Evolutionary conservation across 352 stramenopile species (phyloP).

Genomic region (Phytophthora crassamura): DNA sequence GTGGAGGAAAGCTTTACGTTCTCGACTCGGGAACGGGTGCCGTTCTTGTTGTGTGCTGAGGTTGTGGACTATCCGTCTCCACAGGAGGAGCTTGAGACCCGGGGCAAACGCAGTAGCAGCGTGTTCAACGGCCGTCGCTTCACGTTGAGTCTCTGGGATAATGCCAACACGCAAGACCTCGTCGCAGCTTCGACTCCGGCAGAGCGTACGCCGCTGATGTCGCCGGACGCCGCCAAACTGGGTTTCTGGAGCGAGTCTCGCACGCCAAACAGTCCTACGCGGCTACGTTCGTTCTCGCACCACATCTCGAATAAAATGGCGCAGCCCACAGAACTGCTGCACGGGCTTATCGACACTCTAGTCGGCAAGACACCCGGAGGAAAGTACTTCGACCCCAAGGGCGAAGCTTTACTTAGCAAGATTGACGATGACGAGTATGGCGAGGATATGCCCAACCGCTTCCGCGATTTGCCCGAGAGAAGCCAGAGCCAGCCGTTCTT

Average conservation of each 20-base stretch:
- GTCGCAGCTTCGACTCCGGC: constrained; percentile 31
- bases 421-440: constrained; percentile 22
- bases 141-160: constrained; percentile 73
- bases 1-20: constrained; percentile 87
- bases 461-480: constrained; percentile 36
- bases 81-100: constrained; percentile 28
- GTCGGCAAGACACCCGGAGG: constrained; percentile 64
- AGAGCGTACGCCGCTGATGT: constrained; percentile 53
- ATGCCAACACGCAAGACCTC: constrained; percentile 46
- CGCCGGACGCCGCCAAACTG: constrained; percentile 65
- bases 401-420: constrained; percentile 47
- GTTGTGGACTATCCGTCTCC: constrained; percentile 74
- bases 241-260: constrained; percentile 88
- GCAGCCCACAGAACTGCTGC: constrained; percentile 69
- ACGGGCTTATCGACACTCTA: constrained; percentile 74
- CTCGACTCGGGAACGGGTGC: constrained; percentile 82
- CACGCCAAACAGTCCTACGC: constrained; percentile 54
- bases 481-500: constrained; percentile 53
- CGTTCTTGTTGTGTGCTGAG: constrained; percentile 79
- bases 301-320: constrained; percentile 73
- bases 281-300: constrained; percentile 77
- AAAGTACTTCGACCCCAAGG: constrained; percentile 37
- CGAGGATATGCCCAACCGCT: constrained; percentile 28
- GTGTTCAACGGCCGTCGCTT: constrained; percentile 67
- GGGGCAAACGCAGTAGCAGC: constrained; percentile 47